Evolutionary conservation across 495 filamentous ascomycete species (phyloP).

Genomic region (Tuber umbilicatum): DNA sequence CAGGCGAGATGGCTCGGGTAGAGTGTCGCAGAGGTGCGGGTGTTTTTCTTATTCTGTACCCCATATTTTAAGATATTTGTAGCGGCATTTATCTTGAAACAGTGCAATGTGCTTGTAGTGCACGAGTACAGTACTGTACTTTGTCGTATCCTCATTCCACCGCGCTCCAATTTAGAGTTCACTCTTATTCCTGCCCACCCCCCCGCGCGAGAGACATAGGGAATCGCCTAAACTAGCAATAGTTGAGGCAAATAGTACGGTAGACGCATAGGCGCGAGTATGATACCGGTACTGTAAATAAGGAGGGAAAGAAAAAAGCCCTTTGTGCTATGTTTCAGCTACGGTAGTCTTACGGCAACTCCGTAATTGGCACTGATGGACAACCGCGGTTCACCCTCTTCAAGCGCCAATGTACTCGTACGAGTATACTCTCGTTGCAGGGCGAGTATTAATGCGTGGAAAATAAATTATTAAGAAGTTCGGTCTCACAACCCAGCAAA

Average conservation of each 20-base stretch:
- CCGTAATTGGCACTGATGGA: not conserved
- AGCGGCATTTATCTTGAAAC: not conserved
- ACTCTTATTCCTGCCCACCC: not conserved
- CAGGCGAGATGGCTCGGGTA: not conserved
- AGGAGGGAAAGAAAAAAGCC: not conserved
- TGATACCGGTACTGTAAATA: too few species aligned
- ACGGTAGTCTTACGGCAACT: not conserved
- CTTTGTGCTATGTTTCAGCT: not conserved
- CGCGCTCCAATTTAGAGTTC: not conserved
- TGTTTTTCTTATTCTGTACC: not conserved
- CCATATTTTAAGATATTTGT: not conserved
- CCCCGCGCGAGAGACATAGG: not conserved
- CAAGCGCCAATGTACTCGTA: not conserved
- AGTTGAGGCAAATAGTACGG: not conserved
- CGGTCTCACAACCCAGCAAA: not conserved
- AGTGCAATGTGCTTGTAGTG: not conserved
- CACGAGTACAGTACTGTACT: not conserved
- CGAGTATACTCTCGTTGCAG: not conserved
- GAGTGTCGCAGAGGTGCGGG: not conserved
- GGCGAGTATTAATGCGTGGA: not conserved
- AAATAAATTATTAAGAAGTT: not conserved
- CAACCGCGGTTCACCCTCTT: not conserved
- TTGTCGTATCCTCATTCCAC: not conserved
- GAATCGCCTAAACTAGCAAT: slow-evolving; percentile 1
- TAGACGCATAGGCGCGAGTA: not conserved